phyloP scores from a whole-genome alignment of 1,139 yeast species.

The Protomyces gravidus region DNA sequence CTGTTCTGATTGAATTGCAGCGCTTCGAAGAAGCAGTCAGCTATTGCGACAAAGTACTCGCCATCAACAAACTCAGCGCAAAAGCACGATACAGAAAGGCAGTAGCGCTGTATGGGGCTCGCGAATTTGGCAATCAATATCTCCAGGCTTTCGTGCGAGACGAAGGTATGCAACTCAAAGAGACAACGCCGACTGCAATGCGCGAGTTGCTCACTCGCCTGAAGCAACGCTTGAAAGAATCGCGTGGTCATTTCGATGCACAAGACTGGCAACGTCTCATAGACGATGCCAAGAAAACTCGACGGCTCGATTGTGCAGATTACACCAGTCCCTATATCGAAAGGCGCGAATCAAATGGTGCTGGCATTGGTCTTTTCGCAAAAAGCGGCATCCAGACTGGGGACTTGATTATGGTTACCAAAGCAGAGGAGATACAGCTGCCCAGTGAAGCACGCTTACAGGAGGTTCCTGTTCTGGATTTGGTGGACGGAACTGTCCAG shows the following conservation, averaged over 20 bases:
- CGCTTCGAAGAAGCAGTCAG: slow-evolving; percentile 5
- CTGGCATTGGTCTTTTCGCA: slow-evolving; percentile 17
- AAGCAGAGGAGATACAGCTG: slow-evolving; percentile 8
- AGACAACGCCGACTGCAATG: neutral
- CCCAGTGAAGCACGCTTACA: slow-evolving; percentile 3
- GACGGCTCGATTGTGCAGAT: neutral
- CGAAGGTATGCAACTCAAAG: neutral
- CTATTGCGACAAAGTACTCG: neutral
- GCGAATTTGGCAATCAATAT: neutral
- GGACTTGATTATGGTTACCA: slow-evolving; percentile 8
- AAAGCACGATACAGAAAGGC: neutral
- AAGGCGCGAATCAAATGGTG: neutral
- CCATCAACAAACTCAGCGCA: neutral
- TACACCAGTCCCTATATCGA: neutral
- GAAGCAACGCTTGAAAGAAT: neutral
- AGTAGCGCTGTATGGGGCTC: neutral
- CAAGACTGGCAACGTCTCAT: neutral
- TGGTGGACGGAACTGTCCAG: slow-evolving; percentile 1
- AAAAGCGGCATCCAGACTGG: slow-evolving; percentile 2
- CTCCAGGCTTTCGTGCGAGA: neutral
- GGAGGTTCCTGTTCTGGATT: slow-evolving; percentile 5
- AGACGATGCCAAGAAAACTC: neutral
- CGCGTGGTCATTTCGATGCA: neutral
- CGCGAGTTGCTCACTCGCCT: neutral
- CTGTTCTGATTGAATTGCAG: neutral